Conservation (phyloP, 257 asterid species). For the Gentiana macrophylla region DNA sequence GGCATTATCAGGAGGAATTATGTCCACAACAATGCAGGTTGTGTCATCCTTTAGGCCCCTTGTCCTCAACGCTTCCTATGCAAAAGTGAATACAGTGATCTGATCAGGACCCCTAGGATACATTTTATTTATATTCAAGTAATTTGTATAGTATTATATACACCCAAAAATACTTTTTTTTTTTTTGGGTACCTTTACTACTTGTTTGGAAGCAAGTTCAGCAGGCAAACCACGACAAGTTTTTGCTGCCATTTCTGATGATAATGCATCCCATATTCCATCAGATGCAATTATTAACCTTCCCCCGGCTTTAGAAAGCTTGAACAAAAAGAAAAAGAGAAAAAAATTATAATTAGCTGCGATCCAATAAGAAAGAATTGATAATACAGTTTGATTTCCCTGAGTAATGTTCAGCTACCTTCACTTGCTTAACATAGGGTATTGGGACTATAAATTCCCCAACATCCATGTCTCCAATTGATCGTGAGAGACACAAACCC, state of each 20-base stretch:
- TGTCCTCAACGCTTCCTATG: slow-evolving; percentile 62
- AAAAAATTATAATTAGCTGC: not conserved
- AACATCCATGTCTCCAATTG: slow-evolving; percentile 77
- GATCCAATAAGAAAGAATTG: not conserved
- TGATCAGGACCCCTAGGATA: slow-evolving; percentile 1
- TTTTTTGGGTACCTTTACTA: slow-evolving; percentile 55
- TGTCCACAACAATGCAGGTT: slow-evolving; percentile 72
- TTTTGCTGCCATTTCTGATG: slow-evolving; percentile 67
- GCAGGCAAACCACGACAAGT: slow-evolving; percentile 74
- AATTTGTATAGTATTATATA: too few relatives aligned
- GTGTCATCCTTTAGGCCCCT: slow-evolving; percentile 84
- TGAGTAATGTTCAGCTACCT: slow-evolving; percentile 24
- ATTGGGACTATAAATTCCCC: slow-evolving; percentile 74
- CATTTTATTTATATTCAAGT: too few relatives aligned
- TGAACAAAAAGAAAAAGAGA: slow-evolving; percentile 6
- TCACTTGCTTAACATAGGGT: slow-evolving; percentile 72
- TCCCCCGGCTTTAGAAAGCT: slow-evolving; percentile 68
- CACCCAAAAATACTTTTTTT: too few relatives aligned
- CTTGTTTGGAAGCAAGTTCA: slow-evolving; percentile 66
- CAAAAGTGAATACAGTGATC: slow-evolving; percentile 5
- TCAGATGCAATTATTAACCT: slow-evolving; percentile 83
- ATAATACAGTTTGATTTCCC: not conserved
- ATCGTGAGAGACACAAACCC: slow-evolving; percentile 80
- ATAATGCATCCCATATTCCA: slow-evolving; percentile 80
- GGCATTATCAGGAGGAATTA: slow-evolving; percentile 42